A percentile compares a stretch with the other conserved stretches of the same genome.
These are phyloP conservation scores for Tubosaeta sp. DNA, from an alignment of 768 basidiomycete genomes.

Conservation along the genomic window DNA sequence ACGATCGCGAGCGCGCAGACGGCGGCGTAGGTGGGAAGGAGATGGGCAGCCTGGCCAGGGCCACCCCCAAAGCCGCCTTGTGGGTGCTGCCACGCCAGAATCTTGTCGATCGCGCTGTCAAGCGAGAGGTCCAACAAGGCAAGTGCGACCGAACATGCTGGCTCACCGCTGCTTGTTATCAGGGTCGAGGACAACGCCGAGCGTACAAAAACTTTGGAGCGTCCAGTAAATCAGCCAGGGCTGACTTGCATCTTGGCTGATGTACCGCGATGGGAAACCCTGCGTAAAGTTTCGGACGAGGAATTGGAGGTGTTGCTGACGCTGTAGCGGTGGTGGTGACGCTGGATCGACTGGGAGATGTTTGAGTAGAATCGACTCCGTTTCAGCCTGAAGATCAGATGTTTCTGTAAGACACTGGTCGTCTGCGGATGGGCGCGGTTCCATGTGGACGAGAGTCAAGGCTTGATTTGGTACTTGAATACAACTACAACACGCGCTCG, in stretches of 20 bases:
- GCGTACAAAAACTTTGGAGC: constrained; percentile 72
- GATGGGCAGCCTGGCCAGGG: constrained; percentile 80
- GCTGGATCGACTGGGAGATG: constrained; percentile 41
- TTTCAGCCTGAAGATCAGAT: constrained; percentile 56
- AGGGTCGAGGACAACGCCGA: constrained; percentile 78
- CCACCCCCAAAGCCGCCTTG: constrained; percentile 92
- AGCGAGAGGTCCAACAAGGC: not conserved
- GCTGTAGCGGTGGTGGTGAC: constrained; percentile 44
- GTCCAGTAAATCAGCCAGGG: constrained; percentile 97
- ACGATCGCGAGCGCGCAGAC: constrained; percentile 81
- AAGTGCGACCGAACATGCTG: not conserved
- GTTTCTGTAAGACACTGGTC: constrained; percentile 66
- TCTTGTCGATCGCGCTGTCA: constrained; percentile 70
- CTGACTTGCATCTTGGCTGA: constrained; percentile 87
- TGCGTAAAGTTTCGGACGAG: constrained; percentile 69
- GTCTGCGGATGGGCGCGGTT: constrained; percentile 37
- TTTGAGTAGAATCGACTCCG: constrained; percentile 57
- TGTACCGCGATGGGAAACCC: constrained; percentile 76
- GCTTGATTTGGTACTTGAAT: not conserved
- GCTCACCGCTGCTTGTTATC: constrained; percentile 67
- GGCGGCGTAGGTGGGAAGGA: constrained; percentile 86
- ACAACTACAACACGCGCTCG: constrained; percentile 57
- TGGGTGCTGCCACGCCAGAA: constrained; percentile 78
- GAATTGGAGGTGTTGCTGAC: constrained; percentile 68
- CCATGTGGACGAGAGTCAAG: constrained; percentile 10